Base-by-base conservation (phyloP, 306 rosid species). In the Begonia fuchsioides region DNA sequence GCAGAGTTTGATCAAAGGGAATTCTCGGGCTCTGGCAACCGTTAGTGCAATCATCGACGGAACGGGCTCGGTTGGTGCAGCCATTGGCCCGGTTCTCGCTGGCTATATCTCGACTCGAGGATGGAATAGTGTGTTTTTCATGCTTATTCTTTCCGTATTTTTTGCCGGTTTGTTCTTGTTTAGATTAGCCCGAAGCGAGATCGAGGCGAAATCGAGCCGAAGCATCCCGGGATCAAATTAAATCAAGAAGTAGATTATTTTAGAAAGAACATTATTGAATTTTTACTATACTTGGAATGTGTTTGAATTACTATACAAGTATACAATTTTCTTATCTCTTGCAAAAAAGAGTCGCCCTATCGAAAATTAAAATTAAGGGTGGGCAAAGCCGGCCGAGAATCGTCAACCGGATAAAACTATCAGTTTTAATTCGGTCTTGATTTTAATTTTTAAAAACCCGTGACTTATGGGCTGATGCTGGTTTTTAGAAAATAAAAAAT, bases 1-100 rank as follows among this genome's bases (percentile, higher is more conserved):
- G 0, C 92, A 87, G 56, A 64, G 59, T 61, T 5, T 13, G 51
- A 63, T 69, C 35, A 56, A 53, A 53, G 77, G 85, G 44, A 72
- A 56, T 58, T 66, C 97, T 20, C 71, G 94, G 0, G 94, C 94
- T 7, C 61, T 86, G 53, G 96, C 96, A 12, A 87, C 96, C 6
- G 94, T 87, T 19, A 82, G 82, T 13, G 94, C 96, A 15, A 87
- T 87, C 51, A 87, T 87, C 52, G 96, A 87, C 60, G 96, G 96
- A 15, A 87, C 96, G 18, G 96, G 96, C 38, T 87, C 90, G 11
- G 75, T 75, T 56, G 96, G 94, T 53, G 92, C 92, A 52, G 94
- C 96, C 16, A 64, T 87, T 17, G 96, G 96, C 15, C 96, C 96
- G 15, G 81, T 86, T 59, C 57, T 86, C 68, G 96, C 94, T 0